phyloP scores from a whole-genome alignment of 2,329 filamentous ascomycete species.

The Curvularia sp. region DNA sequence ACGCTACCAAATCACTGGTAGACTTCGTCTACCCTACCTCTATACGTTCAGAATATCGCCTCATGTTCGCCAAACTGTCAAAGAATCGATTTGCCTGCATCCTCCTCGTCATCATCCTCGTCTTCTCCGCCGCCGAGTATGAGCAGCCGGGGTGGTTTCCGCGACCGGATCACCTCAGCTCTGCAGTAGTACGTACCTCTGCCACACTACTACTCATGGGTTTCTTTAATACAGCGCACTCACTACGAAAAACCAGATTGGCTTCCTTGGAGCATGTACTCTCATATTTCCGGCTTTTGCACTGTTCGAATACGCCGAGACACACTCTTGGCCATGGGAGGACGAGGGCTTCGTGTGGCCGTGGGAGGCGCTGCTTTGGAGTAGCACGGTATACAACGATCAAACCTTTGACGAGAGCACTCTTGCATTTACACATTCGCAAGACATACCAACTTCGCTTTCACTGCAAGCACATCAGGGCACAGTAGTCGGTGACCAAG shows the following conservation, averaged over 20 bases:
- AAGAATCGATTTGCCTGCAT: not conserved
- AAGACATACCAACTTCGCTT: not conserved
- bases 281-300: slow-evolving; percentile 7
- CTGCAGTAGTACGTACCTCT: slow-evolving; percentile 3
- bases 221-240: not conserved
- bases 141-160: slow-evolving; percentile 13
- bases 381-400: slow-evolving; percentile 3
- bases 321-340: slow-evolving; percentile 15
- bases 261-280: not conserved
- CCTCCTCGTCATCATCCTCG: not conserved
- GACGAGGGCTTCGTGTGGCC: slow-evolving; percentile 16
- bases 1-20: not conserved
- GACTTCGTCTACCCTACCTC: slow-evolving; percentile 8
- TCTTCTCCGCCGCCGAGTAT: slow-evolving; percentile 11
- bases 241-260: not conserved
- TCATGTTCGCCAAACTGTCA: not conserved
- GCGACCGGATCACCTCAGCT: not conserved
- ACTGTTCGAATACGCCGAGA: slow-evolving; percentile 10
- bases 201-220: not conserved
- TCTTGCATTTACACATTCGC: not conserved
- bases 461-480: not conserved
- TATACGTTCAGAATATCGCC: slow-evolving; percentile 8
- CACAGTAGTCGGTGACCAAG: not conserved
- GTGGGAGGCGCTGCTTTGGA: slow-evolving; percentile 15
- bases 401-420: not conserved